Base-by-base conservation (phyloP, 2,329 filamentous ascomycete genomes). In the Coniochaeta sp. region DNA sequence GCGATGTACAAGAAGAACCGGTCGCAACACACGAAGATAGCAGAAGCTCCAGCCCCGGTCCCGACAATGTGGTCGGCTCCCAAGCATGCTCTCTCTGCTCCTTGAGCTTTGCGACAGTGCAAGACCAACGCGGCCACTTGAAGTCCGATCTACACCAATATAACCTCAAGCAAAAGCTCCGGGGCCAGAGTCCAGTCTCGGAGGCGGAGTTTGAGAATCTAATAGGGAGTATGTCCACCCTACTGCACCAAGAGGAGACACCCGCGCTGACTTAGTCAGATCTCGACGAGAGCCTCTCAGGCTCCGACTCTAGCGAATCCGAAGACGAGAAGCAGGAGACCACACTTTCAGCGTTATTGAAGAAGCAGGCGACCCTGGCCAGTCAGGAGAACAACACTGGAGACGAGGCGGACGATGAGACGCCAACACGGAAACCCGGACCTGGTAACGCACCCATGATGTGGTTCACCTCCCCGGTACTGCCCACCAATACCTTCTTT, bases 81-180 rank as follows among this genome's bases (percentile, higher is more conserved):
- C 91, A 88, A 53, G 81, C 89, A 13, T 99, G 94, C 66, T 83
- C 85, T 1, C 76, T 97, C 4, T 99, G 94, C 69, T 75, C 78
- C 33, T 76, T 91, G 32, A 74, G 78, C 5, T 96, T 95, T 61
- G 63, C 76, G 28, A 85, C 78, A 9, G 77, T 95, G 7, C 77
- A 83, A 55, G 92, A 97, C 55, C 92, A 97, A 65, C 82, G 89
- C 55, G 79, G 82, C 53, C 94, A 99, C 69, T 83, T 89, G 53
- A 87, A 89, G 61, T 96, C 92, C 9, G 94, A 99, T 63, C 77
- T 95, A 48, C 94, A 99, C 67, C 81, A 86, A 57, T 99, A 96
- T 71, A 99, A 99, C 65, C 71, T 97, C 55, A 97, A 96, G 70
- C 88, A 92, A 65, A 95, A 89, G 72, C 72, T 96, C 52, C 83